Evolutionary conservation across 495 filamentous ascomycete species (phyloP), one percentile per base, ranked within the genome.

Genomic region (Paragyromitra xinjiangensis): DNA sequence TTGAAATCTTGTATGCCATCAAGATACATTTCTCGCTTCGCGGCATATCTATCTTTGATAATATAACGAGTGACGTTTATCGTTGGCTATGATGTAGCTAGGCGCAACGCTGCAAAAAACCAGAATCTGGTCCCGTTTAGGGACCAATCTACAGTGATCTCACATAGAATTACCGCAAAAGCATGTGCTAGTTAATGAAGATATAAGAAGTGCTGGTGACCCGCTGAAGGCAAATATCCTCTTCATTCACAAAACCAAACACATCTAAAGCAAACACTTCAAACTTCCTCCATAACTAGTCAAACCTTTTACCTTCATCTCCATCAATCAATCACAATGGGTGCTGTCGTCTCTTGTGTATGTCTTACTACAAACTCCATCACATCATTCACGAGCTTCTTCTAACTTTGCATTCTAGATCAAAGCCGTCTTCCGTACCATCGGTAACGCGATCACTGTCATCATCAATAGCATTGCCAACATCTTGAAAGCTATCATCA

Each of bases 311-410:
- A 61, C 37, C 58, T 45, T 69, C 48, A 62, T 61, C 45, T 62
- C 58, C 24, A 72, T 37, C 61, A 64, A 80, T 12, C 69, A 69
- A 78, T 77, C 82, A 92, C 86, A 83, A 98, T 98, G 95, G 95
- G 95, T 86, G 94, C 93, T 85, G 92, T 98, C 84, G 88, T 96
- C 73, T 97, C 94, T 85, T 97, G 95, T 81, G 95, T 98, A 94
- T 79, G 94, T 91, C 34, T 61, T 67, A 53, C 69, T 22, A 64
- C 61, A 62, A 40, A 74, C 72, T 34, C 48, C 2, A 22, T 19
- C 7, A 55, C 12, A 65, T 48, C 37, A 12, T 50, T 48, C 11
- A 34, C 16, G 71, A 70, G 26, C 29, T 45, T 50, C 39, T 34
- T 19, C 76, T 82, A 76, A 82, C 72, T 72, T 80, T 26, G 4